phyloP scores from a whole-genome alignment of 805 yeast genomes.

The Lachancea cidri region DNA sequence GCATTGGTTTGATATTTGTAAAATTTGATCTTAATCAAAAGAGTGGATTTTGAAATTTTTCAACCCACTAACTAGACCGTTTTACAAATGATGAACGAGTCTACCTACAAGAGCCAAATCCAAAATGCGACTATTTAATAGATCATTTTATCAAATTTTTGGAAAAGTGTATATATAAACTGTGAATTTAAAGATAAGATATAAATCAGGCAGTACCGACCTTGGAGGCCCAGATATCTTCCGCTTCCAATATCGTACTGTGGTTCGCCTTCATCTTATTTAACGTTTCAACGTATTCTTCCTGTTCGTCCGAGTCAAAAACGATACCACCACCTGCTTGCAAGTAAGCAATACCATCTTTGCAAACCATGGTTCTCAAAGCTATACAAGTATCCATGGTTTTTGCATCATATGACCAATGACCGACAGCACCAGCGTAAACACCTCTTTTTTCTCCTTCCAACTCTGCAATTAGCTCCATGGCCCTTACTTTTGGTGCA shows the following conservation, averaged over 20 bases:
- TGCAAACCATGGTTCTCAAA: conserved; percentile 91
- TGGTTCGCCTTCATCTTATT: conserved; percentile 95
- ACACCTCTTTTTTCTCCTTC: conserved; percentile 93
- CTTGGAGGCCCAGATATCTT: conserved; percentile 60
- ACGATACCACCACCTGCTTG: conserved; percentile 99
- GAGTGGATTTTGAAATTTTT: background rate
- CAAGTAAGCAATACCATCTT: conserved; percentile 82
- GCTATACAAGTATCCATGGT: conserved; percentile 98
- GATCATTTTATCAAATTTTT: background rate
- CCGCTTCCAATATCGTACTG: conserved; percentile 89
- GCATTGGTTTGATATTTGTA: background rate
- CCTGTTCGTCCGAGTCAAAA: conserved; percentile 88
- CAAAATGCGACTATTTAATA: background rate
- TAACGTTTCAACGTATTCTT: conserved; percentile 93
- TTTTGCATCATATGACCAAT: conserved; percentile 94
- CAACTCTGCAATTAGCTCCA: conserved; percentile 87
- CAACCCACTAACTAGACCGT: background rate
- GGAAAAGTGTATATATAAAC: background rate
- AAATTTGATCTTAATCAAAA: background rate
- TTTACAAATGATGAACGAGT: background rate
- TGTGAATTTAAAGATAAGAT: too few species aligned
- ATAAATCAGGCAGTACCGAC: conserved; percentile 26
- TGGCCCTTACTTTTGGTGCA: conserved; percentile 95
- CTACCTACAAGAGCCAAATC: background rate
- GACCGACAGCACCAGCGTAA: conserved; percentile 98